Conservation (phyloP, 257 asterid genomes). For the Lithospermum erythrorhizon region DNA sequence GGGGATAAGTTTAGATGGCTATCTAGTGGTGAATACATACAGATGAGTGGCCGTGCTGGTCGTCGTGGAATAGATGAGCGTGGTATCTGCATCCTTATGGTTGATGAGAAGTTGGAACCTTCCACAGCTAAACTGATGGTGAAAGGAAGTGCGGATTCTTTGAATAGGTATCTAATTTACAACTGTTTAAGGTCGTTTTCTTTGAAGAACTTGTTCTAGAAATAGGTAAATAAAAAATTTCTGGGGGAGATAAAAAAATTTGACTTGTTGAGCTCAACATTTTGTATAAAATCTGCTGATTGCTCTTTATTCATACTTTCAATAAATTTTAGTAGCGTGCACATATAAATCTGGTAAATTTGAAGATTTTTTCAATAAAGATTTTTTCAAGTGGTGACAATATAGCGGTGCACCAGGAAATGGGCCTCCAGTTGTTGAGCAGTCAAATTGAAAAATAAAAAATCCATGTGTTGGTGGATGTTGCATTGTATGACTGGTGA, state of each 20-base stretch:
- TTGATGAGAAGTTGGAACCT: slow-evolving; percentile 95
- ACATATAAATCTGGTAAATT: too few relatives aligned
- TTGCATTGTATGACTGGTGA: not conserved
- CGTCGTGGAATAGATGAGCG: slow-evolving; percentile 99
- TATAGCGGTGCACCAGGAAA: too few relatives aligned
- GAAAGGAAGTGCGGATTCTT: slow-evolving; percentile 90
- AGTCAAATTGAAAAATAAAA: too few relatives aligned
- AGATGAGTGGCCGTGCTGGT: slow-evolving; percentile 99
- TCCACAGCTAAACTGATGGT: slow-evolving; percentile 82
- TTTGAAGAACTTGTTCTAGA: not conserved
- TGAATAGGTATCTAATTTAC: slow-evolving; percentile 53
- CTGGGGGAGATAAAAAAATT: too few relatives aligned
- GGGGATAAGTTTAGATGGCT: slow-evolving; percentile 97
- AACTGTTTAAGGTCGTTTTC: not conserved
- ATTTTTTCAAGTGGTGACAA: too few relatives aligned
- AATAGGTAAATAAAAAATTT: not conserved
- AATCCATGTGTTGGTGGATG: not conserved
- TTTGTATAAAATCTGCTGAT: too few relatives aligned
- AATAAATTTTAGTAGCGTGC: too few relatives aligned
- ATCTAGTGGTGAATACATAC: slow-evolving; percentile 96
- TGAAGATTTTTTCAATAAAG: too few relatives aligned
- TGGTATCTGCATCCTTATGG: slow-evolving; percentile 98
- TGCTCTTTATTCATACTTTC: too few relatives aligned
- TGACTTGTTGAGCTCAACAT: too few relatives aligned
- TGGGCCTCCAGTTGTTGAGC: too few relatives aligned